phyloP scores from a whole-genome alignment of 306 rosid species.

The Inga leiocalycina region DNA sequence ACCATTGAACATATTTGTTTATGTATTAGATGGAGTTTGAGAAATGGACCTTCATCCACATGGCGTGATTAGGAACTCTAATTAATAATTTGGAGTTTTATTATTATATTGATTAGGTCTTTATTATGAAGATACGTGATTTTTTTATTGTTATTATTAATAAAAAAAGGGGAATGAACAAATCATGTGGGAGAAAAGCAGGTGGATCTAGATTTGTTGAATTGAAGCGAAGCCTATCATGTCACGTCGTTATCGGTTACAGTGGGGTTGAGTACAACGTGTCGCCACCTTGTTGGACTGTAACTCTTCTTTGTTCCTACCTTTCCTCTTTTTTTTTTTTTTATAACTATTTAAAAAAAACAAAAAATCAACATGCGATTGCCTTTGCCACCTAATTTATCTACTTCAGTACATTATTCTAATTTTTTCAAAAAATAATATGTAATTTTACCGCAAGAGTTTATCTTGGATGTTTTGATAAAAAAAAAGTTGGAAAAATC shows the following conservation, averaged over 20 bases:
- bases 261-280: not conserved
- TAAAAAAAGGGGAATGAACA: too few species aligned
- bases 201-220: not conserved
- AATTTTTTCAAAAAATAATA: too few species aligned
- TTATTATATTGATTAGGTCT: not conserved
- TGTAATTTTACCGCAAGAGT: too few species aligned
- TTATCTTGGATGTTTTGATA: too few species aligned
- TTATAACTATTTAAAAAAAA: not conserved
- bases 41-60: not conserved
- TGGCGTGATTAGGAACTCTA: not conserved
- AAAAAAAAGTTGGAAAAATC: too few species aligned
- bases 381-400: not conserved
- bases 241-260: constrained; percentile 3
- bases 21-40: too few species aligned
- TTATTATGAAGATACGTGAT: too few species aligned
- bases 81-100: not conserved
- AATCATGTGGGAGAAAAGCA: not conserved
- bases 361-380: not conserved
- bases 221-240: not conserved
- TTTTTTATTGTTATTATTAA: not conserved
- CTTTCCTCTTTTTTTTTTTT: not conserved
- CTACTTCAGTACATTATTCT: not conserved
- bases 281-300: constrained; percentile 18
- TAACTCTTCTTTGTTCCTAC: not conserved
- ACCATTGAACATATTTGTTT: too few species aligned